Conservation (phyloP, 2,329 filamentous ascomycete genomes). For the Magnaporthiopsis incrustans region DNA sequence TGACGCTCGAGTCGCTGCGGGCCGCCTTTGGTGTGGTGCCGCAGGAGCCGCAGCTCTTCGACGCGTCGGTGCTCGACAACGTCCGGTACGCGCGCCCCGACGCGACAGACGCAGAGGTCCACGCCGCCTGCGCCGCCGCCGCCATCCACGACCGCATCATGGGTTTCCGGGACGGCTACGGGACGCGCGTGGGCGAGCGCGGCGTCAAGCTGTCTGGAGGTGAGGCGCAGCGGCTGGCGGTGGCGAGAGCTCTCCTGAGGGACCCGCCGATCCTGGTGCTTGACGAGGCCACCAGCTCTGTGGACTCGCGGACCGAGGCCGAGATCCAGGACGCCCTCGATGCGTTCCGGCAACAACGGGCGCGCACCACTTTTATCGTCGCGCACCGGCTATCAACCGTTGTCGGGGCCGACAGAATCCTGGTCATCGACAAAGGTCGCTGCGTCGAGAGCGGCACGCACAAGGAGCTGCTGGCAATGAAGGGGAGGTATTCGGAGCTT, state of each 20-base stretch:
- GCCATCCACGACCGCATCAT: conserved; percentile 52
- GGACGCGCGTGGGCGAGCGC: conserved; percentile 41
- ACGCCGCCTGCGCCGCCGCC: conserved; percentile 45
- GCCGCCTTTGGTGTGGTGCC: conserved; percentile 48
- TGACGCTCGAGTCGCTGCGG: conserved; percentile 28
- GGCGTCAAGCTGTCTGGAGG: conserved; percentile 57
- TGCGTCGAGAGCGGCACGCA: conserved; percentile 57
- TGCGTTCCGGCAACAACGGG: conserved; percentile 46
- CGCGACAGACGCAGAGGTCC: conserved; percentile 47
- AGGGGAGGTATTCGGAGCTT: conserved; percentile 55
- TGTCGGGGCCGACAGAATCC: conserved; percentile 59
- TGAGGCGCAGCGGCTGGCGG: conserved; percentile 58
- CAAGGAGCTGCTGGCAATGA: conserved; percentile 45
- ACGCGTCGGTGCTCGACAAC: conserved; percentile 47
- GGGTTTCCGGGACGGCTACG: conserved; percentile 43
- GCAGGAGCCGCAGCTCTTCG: conserved; percentile 47
- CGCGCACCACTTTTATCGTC: conserved; percentile 59
- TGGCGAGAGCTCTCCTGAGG: conserved; percentile 65
- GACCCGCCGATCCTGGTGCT: conserved; percentile 67
- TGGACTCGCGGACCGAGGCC: conserved; percentile 62
- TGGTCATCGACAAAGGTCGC: conserved; percentile 55
- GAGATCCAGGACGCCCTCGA: conserved; percentile 56
- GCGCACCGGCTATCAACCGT: conserved; percentile 66
- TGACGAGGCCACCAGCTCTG: conserved; percentile 71
- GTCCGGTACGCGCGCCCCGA: conserved; percentile 47